phyloP scores from a whole-genome alignment of 345 rosid species.

The Rhodamnia rubescens region DNA sequence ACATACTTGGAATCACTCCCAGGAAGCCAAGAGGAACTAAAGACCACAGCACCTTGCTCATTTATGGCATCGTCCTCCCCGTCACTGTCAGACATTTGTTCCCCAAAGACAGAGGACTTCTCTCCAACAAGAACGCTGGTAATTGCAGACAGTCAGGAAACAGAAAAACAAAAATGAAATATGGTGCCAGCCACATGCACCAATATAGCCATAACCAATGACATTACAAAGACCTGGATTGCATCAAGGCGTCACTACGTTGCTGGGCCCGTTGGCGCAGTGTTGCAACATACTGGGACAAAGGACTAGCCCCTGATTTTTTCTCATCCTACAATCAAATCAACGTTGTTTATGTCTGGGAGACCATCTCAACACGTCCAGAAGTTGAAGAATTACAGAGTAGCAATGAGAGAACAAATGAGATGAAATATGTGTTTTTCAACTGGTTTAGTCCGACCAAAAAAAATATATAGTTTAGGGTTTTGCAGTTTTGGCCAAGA shows the following conservation, averaged over 20 bases:
- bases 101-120: slow-evolving; percentile 45
- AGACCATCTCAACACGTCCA: neutral
- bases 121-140: slow-evolving; percentile 84
- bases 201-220: neutral
- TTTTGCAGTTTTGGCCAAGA: neutral
- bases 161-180: neutral
- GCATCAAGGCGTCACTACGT: slow-evolving; percentile 55
- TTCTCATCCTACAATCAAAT: slow-evolving; percentile 45
- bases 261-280: slow-evolving; percentile 58
- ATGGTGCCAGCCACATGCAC: neutral
- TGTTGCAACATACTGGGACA: slow-evolving; percentile 40
- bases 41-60: slow-evolving; percentile 47
- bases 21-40: slow-evolving; percentile 86
- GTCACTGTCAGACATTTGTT: slow-evolving; percentile 31
- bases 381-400: neutral
- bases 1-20: slow-evolving; percentile 50
- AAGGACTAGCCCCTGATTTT: slow-evolving; percentile 50
- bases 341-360: neutral
- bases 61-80: slow-evolving; percentile 38
- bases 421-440: neutral
- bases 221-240: slow-evolving; percentile 52
- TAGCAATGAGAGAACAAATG: neutral
- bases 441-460: neutral
- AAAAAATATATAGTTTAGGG: neutral
- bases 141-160: slow-evolving; percentile 1